A percentile compares a stretch with the other conserved stretches of the same genome.
These are phyloP conservation scores for Candida tammaniensis DNA, from an alignment of 805 yeast genomes.

Conservation along the genomic window DNA sequence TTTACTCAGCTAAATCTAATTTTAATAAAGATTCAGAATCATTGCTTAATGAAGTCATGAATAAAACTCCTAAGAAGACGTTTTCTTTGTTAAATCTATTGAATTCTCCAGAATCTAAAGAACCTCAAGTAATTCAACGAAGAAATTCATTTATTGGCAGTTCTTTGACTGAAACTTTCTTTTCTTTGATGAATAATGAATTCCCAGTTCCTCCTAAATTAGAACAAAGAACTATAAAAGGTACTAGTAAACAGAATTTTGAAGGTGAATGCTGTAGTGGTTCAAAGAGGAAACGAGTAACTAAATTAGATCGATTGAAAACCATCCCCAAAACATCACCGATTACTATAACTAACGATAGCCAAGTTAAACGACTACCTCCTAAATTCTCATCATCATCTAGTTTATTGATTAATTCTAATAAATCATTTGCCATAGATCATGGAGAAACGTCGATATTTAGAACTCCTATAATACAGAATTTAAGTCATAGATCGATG, in stretches of 20 bases:
- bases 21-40: constrained; percentile 13
- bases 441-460: constrained; percentile 43
- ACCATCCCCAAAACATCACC: constrained; percentile 16
- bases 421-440: constrained; percentile 36
- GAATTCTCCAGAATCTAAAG: background rate
- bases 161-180: constrained; percentile 29
- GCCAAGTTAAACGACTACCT: constrained; percentile 30
- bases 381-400: constrained; percentile 23
- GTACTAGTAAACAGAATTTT: constrained; percentile 3
- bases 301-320: constrained; percentile 12
- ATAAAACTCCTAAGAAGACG: constrained; percentile 6
- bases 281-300: constrained; percentile 4
- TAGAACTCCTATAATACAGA: constrained; percentile 31
- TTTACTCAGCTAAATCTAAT: constrained; percentile 16
- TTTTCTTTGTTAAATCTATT: background rate
- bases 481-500: constrained; percentile 47
- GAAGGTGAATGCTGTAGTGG: constrained; percentile 13
- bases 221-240: constrained; percentile 4
- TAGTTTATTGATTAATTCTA: constrained; percentile 39
- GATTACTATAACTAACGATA: constrained; percentile 27
- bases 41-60: constrained; percentile 13
- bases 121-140: no score
- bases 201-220: constrained; percentile 3
- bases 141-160: constrained; percentile 16
- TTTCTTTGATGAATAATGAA: constrained; percentile 5